These are phyloP conservation scores for Glaciozyma antarctica DNA, from an alignment of 768 basidiomycete species.

Conservation along the genomic window DNA sequence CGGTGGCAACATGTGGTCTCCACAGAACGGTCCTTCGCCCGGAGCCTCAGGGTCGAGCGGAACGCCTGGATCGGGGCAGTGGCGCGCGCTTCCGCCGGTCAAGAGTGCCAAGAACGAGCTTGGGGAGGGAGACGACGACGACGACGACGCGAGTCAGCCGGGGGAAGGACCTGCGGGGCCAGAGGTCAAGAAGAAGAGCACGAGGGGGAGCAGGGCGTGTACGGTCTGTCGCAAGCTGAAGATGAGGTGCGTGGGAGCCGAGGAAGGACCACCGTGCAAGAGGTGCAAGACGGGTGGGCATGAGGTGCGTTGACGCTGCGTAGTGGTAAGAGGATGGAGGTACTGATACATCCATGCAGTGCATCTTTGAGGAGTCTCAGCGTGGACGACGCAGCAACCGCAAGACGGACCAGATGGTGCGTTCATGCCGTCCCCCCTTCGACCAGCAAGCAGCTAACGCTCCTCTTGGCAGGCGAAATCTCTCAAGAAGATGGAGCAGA, in stretches of 20 bases:
- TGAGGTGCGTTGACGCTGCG: slow-evolving; percentile 42
- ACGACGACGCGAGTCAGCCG: not conserved
- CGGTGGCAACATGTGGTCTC: not conserved
- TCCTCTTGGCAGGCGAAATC: slow-evolving; percentile 41
- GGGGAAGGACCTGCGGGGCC: not conserved
- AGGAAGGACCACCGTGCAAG: slow-evolving; percentile 82
- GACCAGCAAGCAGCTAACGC: not conserved
- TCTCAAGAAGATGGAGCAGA: slow-evolving; percentile 80
- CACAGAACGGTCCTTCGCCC: not conserved
- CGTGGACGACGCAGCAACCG: slow-evolving; percentile 53
- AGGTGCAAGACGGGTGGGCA: slow-evolving; percentile 53
- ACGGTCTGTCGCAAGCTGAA: slow-evolving; percentile 73
- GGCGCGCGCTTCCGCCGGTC: not conserved
- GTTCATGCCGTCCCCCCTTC: not conserved
- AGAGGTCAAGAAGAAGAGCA: slow-evolving; percentile 32
- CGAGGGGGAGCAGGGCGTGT: slow-evolving; percentile 56
- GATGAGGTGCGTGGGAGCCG: slow-evolving; percentile 46
- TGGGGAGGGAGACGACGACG: slow-evolving; percentile 1
- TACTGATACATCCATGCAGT: slow-evolving; percentile 38
- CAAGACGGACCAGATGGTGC: slow-evolving; percentile 34
- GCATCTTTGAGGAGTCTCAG: slow-evolving; percentile 93
- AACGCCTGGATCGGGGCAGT: not conserved
- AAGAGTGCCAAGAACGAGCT: not conserved
- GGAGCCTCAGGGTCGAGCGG: not conserved
- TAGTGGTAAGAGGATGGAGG: no score